Evolutionary conservation across 164 flowering plant genomes (phyloP).

Genomic region (Tinospora cordifolia): DNA sequence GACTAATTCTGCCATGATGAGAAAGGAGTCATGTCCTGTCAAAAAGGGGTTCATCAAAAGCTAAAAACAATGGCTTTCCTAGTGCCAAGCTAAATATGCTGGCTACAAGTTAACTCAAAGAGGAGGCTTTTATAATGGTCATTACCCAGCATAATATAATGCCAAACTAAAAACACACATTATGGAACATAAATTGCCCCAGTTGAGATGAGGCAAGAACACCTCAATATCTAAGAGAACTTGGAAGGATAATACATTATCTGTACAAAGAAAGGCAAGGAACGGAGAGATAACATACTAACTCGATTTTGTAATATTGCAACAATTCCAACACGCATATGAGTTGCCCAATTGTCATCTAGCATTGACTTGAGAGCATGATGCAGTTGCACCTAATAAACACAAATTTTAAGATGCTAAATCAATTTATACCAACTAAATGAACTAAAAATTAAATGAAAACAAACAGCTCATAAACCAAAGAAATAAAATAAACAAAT

Average conservation of each 20-base stretch:
- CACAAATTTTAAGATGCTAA: conserved; percentile 3
- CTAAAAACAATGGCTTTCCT: too few species aligned
- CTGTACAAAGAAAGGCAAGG: not conserved
- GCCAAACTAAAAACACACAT: not conserved
- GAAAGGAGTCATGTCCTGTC: too few species aligned
- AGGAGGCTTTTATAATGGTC: not conserved
- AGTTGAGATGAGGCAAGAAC: not conserved
- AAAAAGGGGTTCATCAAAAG: too few species aligned
- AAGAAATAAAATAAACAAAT: not conserved
- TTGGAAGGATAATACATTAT: not conserved
- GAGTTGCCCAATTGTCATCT: conserved; percentile 49
- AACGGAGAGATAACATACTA: conserved; percentile 36
- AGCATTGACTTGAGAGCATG: conserved; percentile 41
- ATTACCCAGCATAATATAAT: not conserved
- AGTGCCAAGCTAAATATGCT: too few species aligned
- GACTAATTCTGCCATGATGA: too few species aligned
- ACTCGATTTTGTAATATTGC: conserved; percentile 74
- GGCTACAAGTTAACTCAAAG: too few species aligned
- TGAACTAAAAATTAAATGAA: not conserved
- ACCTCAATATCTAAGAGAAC: not conserved
- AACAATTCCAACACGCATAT: conserved; percentile 59
- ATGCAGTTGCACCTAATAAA: conserved; percentile 40
- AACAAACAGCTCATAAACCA: not conserved
- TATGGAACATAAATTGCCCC: not conserved
- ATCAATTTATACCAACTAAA: conserved; percentile 5